These are phyloP conservation scores for Salix udensis DNA, from an alignment of 345 rosid genomes.

Conservation along the genomic window DNA sequence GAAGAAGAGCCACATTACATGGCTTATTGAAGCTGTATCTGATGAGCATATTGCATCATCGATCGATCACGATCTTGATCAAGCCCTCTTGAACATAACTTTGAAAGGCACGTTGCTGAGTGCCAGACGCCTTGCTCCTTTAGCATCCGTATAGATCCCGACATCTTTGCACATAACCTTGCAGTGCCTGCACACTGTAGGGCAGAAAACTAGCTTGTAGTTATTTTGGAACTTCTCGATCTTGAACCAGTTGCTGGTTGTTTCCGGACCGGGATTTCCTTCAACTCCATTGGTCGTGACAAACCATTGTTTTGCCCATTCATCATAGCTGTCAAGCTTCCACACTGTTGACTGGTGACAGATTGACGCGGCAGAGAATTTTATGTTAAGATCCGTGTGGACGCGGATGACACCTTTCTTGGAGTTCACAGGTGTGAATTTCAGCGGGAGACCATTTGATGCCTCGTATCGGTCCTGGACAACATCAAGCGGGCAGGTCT, in stretches of 20 bases:
- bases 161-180: too few species aligned
- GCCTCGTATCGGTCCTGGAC: neutral
- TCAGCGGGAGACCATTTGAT: slow-evolving; percentile 29
- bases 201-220: slow-evolving; percentile 63
- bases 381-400: slow-evolving; percentile 32
- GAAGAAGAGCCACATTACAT: too few species aligned
- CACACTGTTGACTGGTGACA: slow-evolving; percentile 52
- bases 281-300: slow-evolving; percentile 46
- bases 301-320: slow-evolving; percentile 34
- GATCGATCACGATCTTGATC: too few species aligned
- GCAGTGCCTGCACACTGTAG: slow-evolving; percentile 14
- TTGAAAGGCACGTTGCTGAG: too few species aligned
- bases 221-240: slow-evolving; percentile 39
- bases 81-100: too few species aligned
- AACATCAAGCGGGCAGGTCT: neutral
- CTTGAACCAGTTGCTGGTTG: slow-evolving; percentile 57
- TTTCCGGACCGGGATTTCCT: slow-evolving; percentile 44
- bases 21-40: too few species aligned
- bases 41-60: too few species aligned
- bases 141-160: too few species aligned
- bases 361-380: slow-evolving; percentile 38
- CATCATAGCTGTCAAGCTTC: slow-evolving; percentile 41
- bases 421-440: slow-evolving; percentile 25
- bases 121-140: too few species aligned
- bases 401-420: slow-evolving; percentile 19